Base-by-base conservation (phyloP, 164 flowering plant genomes). In the Vitis rupestris region DNA sequence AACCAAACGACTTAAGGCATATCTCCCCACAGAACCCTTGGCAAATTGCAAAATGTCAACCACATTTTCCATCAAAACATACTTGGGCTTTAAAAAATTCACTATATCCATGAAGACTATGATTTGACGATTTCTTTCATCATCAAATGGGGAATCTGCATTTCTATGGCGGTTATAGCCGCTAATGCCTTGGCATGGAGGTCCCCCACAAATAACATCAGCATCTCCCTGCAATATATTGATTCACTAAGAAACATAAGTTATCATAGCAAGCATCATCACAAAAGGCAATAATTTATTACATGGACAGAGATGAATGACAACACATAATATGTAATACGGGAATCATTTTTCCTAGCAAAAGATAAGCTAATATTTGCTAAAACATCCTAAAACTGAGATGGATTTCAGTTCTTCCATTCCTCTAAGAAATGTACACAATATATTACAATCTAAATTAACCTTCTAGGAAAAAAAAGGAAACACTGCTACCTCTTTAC, bases 51-150 rank as follows among this genome's bases (percentile, higher is more conserved):
- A 62, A 55, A 87, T 74, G 70, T 87, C 91, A 53, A 80, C 81
- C n/a, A 87, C 91, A 15, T 85, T 87, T 68, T 87, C 91, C 89
- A 87, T 87, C 70, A 87, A 71, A 12, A 80, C 81, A 74, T 78
- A 87, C 63, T 75, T 85, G 64, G 91, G 91, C 77, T 72, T 81
- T 61, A 87, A 67, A 73, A 78, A 85, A 44, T 72, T 72, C 55
- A 87, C 85, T 61, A 87, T 80, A 69, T 86, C 88, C 91, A 87
- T 87, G 69, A 73, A 87, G 54, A 87, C 81, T 10, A 84, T 66
- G 54, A 87, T 75, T 68, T 87, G 91, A 31, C 67, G 87, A 75
- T 87, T 87, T 71, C 75, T 82, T 68, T 84, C 88, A 72, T 87
- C 91, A 65, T 71, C 82, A 66, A 87, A 70, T 29, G 91, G 91